These are phyloP conservation scores for Leccinum ochraceum DNA, from an alignment of 768 basidiomycete genomes.

Conservation along the genomic window DNA sequence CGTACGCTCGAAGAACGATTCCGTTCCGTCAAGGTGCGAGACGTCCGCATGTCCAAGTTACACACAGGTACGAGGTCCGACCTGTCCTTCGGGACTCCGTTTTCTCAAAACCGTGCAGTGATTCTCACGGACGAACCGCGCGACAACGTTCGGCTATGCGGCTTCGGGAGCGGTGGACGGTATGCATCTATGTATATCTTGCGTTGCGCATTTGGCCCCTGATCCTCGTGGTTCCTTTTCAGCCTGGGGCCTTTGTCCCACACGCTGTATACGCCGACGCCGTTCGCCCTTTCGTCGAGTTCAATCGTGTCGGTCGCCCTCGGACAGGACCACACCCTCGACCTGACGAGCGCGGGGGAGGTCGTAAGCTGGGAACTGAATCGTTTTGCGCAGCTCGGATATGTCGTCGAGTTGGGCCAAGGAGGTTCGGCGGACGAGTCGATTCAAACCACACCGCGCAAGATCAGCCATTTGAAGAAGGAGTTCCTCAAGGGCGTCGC, in stretches of 20 bases:
- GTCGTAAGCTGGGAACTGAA: slow-evolving; percentile 91
- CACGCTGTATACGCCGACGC: slow-evolving; percentile 73
- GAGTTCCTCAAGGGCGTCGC: slow-evolving; percentile 80
- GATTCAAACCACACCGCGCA: slow-evolving; percentile 74
- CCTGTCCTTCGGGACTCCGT: neutral
- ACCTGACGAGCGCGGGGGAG: slow-evolving; percentile 77
- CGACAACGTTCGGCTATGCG: slow-evolving; percentile 81
- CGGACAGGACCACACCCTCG: slow-evolving; percentile 94
- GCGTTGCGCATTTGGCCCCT: neutral
- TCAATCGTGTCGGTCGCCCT: slow-evolving; percentile 70
- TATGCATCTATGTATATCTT: slow-evolving; percentile 33
- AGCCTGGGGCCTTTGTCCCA: slow-evolving; percentile 77
- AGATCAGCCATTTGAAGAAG: slow-evolving; percentile 77
- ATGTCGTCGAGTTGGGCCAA: slow-evolving; percentile 61
- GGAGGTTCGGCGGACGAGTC: slow-evolving; percentile 61
- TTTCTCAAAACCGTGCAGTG: slow-evolving; percentile 24
- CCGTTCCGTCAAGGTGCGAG: slow-evolving; percentile 58
- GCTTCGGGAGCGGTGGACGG: slow-evolving; percentile 89
- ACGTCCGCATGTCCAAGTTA: slow-evolving; percentile 81
- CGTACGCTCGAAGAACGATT: slow-evolving; percentile 50
- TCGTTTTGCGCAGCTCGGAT: slow-evolving; percentile 87
- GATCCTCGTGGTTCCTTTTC: slow-evolving; percentile 5
- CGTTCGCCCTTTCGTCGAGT: slow-evolving; percentile 56
- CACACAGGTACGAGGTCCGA: slow-evolving; percentile 65
- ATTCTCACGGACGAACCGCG: slow-evolving; percentile 72